phyloP scores from a whole-genome alignment of 306 rosid genomes.

The Arachis hypogaea region DNA sequence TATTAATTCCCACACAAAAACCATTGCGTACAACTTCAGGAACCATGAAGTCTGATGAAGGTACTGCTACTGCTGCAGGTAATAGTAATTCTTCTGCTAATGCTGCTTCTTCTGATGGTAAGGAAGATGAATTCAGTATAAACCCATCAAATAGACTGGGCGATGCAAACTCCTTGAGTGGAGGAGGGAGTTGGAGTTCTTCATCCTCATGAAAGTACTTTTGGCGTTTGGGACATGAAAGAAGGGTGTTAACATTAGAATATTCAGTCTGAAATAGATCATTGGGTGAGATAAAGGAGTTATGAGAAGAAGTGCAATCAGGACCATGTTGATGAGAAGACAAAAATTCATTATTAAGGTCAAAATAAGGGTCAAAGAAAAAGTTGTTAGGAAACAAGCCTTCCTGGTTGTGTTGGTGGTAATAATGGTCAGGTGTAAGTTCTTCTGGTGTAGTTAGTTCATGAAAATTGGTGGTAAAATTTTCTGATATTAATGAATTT shows the following conservation, averaged over 20 bases:
- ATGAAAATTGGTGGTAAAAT: conserved; percentile 13
- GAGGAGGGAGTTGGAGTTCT: background rate
- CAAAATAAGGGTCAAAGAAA: conserved; percentile 23
- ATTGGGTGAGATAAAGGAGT: conserved; percentile 15
- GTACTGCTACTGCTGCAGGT: background rate
- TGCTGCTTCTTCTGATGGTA: background rate
- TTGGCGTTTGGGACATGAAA: conserved; percentile 44
- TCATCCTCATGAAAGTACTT: conserved; percentile 25
- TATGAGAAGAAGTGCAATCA: background rate
- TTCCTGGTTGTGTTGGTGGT: conserved; percentile 30
- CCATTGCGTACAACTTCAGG: background rate
- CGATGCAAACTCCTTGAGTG: background rate
- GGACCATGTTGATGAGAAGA: conserved; percentile 16
- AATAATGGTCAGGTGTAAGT: background rate
- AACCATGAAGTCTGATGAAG: conserved; percentile 19
- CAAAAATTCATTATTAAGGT: background rate
- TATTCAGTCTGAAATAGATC: conserved; percentile 6
- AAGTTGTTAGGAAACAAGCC: conserved; percentile 5
- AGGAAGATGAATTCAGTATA: background rate
- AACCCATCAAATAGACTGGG: conserved; percentile 27
- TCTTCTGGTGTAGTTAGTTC: conserved; percentile 4
- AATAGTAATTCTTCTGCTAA: background rate
- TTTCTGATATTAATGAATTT: conserved; percentile 19
- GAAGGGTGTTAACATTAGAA: background rate
- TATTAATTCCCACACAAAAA: background rate